Evolutionary conservation across 352 stramenopile species (phyloP).

Genomic region (Lagenidium giganteum): DNA sequence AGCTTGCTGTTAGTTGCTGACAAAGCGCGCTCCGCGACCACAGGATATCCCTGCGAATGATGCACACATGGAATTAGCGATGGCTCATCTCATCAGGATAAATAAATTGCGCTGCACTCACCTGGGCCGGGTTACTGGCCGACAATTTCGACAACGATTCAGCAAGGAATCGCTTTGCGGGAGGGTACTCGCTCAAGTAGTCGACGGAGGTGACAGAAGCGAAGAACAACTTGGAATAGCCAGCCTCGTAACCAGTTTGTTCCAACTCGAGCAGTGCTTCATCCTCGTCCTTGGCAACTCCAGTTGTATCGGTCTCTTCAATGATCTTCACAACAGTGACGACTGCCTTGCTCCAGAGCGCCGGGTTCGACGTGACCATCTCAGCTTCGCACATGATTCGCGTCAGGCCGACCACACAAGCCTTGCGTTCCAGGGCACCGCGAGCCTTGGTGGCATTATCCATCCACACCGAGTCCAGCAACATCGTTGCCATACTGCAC

Average conservation of each 20-base stretch:
- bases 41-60: no score
- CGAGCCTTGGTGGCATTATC: constrained; percentile 73
- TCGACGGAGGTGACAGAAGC: constrained; percentile 83
- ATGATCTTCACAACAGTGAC: constrained; percentile 45
- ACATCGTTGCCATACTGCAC: constrained; percentile 88
- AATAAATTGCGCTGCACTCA: constrained; percentile 33
- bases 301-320: constrained; percentile 49
- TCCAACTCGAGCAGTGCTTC: constrained; percentile 75
- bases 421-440: constrained; percentile 56
- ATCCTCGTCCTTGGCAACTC: constrained; percentile 68
- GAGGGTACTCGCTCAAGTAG: constrained; percentile 75
- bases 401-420: constrained; percentile 62
- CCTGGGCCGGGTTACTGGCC: no score
- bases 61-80: no score
- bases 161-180: constrained; percentile 51
- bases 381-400: constrained; percentile 74
- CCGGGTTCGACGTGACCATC: constrained; percentile 41
- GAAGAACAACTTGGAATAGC: constrained; percentile 93
- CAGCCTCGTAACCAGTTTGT: constrained; percentile 90
- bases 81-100: no score
- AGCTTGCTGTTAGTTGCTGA: no score
- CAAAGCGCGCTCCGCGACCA: no score
- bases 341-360: constrained; percentile 51
- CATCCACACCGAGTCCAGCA: constrained; percentile 88
- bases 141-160: constrained; percentile 67